Percentiles rank a stretch among this genome's conserved stretches.
Evolutionary conservation across 2,329 filamentous ascomycete genomes (phyloP).

Genomic region (Aspergillus sp.): DNA sequence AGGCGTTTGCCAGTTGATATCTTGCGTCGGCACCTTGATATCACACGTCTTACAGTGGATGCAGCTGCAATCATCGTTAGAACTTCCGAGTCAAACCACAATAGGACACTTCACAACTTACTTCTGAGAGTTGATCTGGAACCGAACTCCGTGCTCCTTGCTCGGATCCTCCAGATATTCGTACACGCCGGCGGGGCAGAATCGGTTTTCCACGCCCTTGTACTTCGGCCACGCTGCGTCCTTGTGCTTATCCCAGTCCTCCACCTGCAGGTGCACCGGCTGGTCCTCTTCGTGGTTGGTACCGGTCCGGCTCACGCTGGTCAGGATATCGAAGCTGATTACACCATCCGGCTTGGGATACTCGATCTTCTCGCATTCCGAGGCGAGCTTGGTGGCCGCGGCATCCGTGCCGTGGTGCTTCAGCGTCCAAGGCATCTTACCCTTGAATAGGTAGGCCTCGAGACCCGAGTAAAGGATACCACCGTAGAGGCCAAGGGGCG

Average conservation of each 20-base stretch:
- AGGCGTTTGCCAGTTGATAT: conserved; percentile 96
- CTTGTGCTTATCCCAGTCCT: conserved; percentile 91
- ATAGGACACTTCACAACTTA: conserved; percentile 55
- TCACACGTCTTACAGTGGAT: conserved; percentile 99
- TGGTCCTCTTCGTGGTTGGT: conserved; percentile 99
- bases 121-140: conserved; percentile 98
- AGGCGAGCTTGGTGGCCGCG: conserved; percentile 74
- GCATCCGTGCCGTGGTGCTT: conserved; percentile 78
- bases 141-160: conserved; percentile 84
- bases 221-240: conserved; percentile 78
- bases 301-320: conserved; percentile 88
- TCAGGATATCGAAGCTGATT: conserved; percentile 93
- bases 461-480: conserved; percentile 90
- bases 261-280: conserved; percentile 90
- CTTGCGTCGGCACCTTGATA: conserved; percentile 94
- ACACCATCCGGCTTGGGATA: conserved; percentile 96
- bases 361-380: conserved; percentile 81
- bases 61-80: conserved; percentile 59
- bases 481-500: conserved; percentile 79
- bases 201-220: conserved; percentile 91
- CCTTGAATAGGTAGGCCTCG: conserved; percentile 83
- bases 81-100: background rate
- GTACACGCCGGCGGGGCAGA: conserved; percentile 96
- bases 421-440: conserved; percentile 85
- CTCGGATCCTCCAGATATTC: conserved; percentile 92